A percentile compares a stretch with the other conserved stretches of the same genome.
Evolutionary conservation across 768 basidiomycete species (phyloP).

Genomic region (Mycena leptocephala): DNA sequence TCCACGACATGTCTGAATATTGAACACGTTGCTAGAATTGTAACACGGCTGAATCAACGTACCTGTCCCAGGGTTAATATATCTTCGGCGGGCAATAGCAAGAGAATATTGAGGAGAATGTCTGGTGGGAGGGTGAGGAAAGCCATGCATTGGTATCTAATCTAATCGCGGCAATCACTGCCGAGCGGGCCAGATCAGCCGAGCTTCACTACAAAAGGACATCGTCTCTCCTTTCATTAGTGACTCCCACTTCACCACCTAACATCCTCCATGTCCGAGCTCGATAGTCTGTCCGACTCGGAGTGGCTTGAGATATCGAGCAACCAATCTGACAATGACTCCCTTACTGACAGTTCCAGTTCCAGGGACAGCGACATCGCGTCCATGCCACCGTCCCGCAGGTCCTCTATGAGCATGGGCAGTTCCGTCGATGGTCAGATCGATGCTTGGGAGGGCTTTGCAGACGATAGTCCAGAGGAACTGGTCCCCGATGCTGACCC

Average conservation of each 20-base stretch:
- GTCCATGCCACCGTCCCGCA: constrained; percentile 73
- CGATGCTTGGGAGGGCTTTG: constrained; percentile 86
- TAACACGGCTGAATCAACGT: constrained; percentile 27
- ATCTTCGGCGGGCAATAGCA: constrained; percentile 54
- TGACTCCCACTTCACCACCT: neutral
- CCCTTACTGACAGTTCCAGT: constrained; percentile 58
- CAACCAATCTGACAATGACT: constrained; percentile 79
- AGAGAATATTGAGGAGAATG: constrained; percentile 57
- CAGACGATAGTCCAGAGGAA: constrained; percentile 75
- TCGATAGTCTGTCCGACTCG: constrained; percentile 81
- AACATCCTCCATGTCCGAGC: constrained; percentile 69
- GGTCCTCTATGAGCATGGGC: constrained; percentile 78
- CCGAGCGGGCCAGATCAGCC: neutral
- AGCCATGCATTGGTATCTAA: neutral
- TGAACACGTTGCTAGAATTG: neutral
- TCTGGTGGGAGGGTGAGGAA: constrained; percentile 61
- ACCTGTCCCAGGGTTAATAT: constrained; percentile 68
- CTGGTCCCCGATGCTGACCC: constrained; percentile 41
- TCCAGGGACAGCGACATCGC: constrained; percentile 70
- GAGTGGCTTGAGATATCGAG: constrained; percentile 89
- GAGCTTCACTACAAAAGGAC: neutral
- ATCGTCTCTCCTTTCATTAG: neutral
- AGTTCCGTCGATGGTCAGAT: constrained; percentile 81
- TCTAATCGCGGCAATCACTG: constrained; percentile 32
- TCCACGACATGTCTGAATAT: constrained; percentile 74